Evolutionary conservation across 768 basidiomycete species (phyloP), one percentile per base, ranked within the genome.

Genomic region (Arthromyces matolae): DNA sequence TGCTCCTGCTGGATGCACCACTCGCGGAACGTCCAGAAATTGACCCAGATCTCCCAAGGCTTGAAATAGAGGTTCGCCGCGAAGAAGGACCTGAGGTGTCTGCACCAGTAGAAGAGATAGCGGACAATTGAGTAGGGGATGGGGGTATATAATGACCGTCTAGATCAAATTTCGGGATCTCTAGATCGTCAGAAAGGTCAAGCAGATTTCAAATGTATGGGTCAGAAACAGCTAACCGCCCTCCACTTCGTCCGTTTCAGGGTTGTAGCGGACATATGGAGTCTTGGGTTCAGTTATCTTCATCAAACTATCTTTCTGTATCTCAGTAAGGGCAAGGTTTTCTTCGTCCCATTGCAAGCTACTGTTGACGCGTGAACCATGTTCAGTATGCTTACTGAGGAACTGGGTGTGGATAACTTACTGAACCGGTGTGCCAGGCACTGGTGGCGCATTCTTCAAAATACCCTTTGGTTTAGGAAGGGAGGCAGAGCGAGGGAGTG

Each of bases 211-310:
- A 19, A 20, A 3, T 29, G 23, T 29, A 35, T 35, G 46, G 16
- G 45, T 47, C 34, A 45, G 33, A 23, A 31, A 24, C 20, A 16
- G 67, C 72, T 61, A 64, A 92, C 93, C 91, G 53, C 87, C 83
- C 66, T 93, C 90, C 34, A 92, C 69, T 45, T 79, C 78, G 64
- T 93, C 90, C n/a, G 85, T 84, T 62, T 87, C 84, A 3, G 89
- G 78, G 59, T 93, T 88, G 66, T 93, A 94, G 56, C 91, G 76
- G 45, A 97, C 93, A 67, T 89, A 97, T 2, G 93, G 93, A 8
- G 93, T 97, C 78, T 97, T 97, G 44, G 93, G 93, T 61, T 97
- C 93, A 2, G 90, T 93, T 61, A 97, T 97, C 80, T 96, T 97
- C 93, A 96, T 97, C 62, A 93, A 72, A 54, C 90, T 93, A 60